Conservation (phyloP, 352 stramenopile genomes). For the Phytopythium helicoides region DNA sequence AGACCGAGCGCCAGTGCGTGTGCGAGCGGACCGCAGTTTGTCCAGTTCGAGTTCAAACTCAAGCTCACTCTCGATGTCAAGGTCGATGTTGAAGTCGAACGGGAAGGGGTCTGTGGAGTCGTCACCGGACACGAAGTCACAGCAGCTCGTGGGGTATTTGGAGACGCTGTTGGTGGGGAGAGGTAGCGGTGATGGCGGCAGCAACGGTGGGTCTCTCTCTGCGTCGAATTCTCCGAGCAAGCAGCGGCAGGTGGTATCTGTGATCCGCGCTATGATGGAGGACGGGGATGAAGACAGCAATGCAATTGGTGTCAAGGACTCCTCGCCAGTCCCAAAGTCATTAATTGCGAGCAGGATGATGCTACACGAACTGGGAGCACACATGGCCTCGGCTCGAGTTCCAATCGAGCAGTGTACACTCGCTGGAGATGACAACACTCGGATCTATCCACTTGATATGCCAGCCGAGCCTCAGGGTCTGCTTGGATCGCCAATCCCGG, state of each 20-base stretch:
- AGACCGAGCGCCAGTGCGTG: too few species aligned
- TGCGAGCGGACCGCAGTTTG: too few species aligned
- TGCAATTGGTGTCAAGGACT: too few species aligned
- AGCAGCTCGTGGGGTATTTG: slow-evolving; percentile 1
- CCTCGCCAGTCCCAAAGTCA: too few species aligned
- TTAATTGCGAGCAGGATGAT: too few species aligned
- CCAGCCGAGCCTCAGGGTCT: background rate
- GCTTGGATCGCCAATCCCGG: slow-evolving; percentile 15
- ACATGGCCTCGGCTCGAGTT: background rate
- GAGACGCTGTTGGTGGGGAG: background rate
- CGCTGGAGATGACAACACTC: background rate
- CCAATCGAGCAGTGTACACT: slow-evolving; percentile 5
- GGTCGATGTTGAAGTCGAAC: background rate
- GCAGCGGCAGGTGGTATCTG: background rate
- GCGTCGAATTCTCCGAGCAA: slow-evolving; percentile 1
- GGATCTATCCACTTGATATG: slow-evolving; percentile 4
- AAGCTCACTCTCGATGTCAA: too few species aligned
- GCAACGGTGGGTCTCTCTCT: background rate
- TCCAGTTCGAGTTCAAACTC: too few species aligned
- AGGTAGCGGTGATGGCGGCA: background rate
- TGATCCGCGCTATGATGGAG: slow-evolving; percentile 1
- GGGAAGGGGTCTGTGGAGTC: too few species aligned
- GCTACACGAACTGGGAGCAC: background rate
- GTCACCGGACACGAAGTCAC: background rate
- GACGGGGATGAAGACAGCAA: too few species aligned